Evolutionary conservation across 2,329 filamentous ascomycete genomes (phyloP).

Genomic region (Cercospora sp.): DNA sequence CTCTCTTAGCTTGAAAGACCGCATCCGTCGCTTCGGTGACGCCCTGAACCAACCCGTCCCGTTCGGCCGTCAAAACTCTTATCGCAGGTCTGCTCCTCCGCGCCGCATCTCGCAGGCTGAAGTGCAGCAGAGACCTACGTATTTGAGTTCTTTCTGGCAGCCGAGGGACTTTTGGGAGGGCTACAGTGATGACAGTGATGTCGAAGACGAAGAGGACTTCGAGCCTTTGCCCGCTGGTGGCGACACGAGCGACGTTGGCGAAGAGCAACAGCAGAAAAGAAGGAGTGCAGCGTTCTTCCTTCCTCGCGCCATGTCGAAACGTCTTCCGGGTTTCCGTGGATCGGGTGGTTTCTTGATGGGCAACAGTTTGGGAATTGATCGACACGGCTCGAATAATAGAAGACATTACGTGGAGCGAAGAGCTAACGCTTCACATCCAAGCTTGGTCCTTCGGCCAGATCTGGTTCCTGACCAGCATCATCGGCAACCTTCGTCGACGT

Average conservation of each 20-base stretch:
- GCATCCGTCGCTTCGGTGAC: slow-evolving; percentile 49
- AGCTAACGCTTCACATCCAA: slow-evolving; percentile 10
- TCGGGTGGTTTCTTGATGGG: slow-evolving; percentile 52
- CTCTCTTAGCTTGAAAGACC: slow-evolving; percentile 45
- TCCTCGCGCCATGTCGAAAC: slow-evolving; percentile 36
- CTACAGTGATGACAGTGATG: slow-evolving; percentile 44
- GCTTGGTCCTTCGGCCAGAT: slow-evolving; percentile 1
- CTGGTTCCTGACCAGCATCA: not conserved
- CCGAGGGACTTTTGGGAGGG: slow-evolving; percentile 65
- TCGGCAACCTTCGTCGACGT: not conserved
- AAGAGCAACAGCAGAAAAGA: slow-evolving; percentile 2
- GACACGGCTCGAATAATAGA: slow-evolving; percentile 46
- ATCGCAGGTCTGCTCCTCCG: slow-evolving; percentile 29
- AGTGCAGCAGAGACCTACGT: slow-evolving; percentile 33
- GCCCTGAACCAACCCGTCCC: slow-evolving; percentile 45
- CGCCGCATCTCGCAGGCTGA: slow-evolving; percentile 17
- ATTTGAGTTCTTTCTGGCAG: slow-evolving; percentile 62
- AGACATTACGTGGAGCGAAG: slow-evolving; percentile 42
- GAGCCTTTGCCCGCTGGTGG: slow-evolving; percentile 46
- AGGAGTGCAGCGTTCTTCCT: slow-evolving; percentile 20
- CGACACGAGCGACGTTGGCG: slow-evolving; percentile 46
- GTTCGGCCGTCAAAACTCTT: slow-evolving; percentile 34
- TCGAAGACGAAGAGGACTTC: slow-evolving; percentile 36
- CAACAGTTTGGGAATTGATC: slow-evolving; percentile 58
- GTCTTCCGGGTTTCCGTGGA: slow-evolving; percentile 43